phyloP scores from a whole-genome alignment of 2,329 filamentous ascomycete species.

The Coniochaeta hoffmannii region DNA sequence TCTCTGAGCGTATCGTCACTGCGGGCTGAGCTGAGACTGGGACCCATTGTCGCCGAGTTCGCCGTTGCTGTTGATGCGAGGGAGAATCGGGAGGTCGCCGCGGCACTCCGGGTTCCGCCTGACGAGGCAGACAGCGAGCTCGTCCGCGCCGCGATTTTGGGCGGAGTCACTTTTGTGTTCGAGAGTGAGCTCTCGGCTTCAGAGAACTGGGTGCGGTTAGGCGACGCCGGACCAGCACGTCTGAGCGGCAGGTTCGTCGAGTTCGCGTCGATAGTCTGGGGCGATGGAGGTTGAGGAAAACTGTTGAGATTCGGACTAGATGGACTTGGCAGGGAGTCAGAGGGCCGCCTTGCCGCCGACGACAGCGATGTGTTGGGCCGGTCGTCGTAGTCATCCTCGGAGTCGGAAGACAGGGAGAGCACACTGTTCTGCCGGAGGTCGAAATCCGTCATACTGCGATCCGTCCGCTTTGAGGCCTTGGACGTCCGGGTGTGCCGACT shows the following conservation, averaged over 20 bases:
- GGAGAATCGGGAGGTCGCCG: constrained; percentile 27
- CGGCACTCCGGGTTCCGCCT: constrained; percentile 9
- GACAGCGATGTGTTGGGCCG: constrained; percentile 23
- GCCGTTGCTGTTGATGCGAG: constrained; percentile 27
- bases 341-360: constrained; percentile 1
- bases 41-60: constrained; percentile 16
- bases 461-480: constrained; percentile 42
- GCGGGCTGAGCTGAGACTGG: neutral
- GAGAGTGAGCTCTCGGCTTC: neutral
- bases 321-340: constrained; percentile 5
- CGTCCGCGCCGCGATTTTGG: constrained; percentile 15
- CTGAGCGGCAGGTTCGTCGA: neutral
- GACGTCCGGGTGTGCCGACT: constrained; percentile 49
- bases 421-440: constrained; percentile 49
- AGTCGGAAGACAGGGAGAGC: constrained; percentile 50
- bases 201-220: neutral
- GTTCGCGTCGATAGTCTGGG: constrained; percentile 5
- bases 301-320: neutral
- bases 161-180: constrained; percentile 5
- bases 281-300: constrained; percentile 4
- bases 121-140: constrained; percentile 20
- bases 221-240: neutral
- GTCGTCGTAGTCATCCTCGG: constrained; percentile 33
- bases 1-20: neutral
- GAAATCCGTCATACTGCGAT: constrained; percentile 38